Percentiles rank a stretch among this genome's conserved stretches.
These are phyloP conservation scores for Houttuynia cordata DNA, from an alignment of 164 flowering plant species.

Conservation along the genomic window DNA sequence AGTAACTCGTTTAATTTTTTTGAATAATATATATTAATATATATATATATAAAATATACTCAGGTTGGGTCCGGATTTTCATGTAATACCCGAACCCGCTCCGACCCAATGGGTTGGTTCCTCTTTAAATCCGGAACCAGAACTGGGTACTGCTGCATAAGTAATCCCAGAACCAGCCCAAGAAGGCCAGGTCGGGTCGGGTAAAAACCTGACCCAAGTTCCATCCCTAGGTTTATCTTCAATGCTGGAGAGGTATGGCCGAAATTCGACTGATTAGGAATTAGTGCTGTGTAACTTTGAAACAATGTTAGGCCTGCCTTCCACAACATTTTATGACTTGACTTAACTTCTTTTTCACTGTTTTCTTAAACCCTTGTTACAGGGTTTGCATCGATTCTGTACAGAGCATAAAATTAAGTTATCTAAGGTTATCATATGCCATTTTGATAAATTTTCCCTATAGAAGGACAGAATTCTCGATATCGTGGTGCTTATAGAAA, in stretches of 20 bases:
- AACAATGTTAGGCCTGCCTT: not conserved
- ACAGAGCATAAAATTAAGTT: constrained; percentile 90
- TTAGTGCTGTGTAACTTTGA: not conserved
- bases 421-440: constrained; percentile 61
- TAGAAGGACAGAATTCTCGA: not conserved
- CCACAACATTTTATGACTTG: too few relatives aligned
- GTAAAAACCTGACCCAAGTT: too few relatives aligned
- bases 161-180: too few relatives aligned
- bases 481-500: not conserved
- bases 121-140: too few relatives aligned
- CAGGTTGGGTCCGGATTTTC: too few relatives aligned
- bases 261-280: not conserved
- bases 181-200: too few relatives aligned
- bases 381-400: constrained; percentile 96
- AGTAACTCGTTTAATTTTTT: too few relatives aligned
- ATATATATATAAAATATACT: too few relatives aligned
- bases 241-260: constrained; percentile 88
- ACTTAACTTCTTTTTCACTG: not conserved
- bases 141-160: too few relatives aligned
- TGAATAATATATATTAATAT: too few relatives aligned
- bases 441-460: not conserved
- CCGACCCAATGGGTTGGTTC: too few relatives aligned
- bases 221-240: constrained; percentile 85
- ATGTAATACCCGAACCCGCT: too few relatives aligned
- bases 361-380: constrained; percentile 9